Evolutionary conservation across 2,329 filamentous ascomycete genomes (phyloP), one percentile per base, ranked within the genome.

Genomic region (Ploettnerulaceae sp.): DNA sequence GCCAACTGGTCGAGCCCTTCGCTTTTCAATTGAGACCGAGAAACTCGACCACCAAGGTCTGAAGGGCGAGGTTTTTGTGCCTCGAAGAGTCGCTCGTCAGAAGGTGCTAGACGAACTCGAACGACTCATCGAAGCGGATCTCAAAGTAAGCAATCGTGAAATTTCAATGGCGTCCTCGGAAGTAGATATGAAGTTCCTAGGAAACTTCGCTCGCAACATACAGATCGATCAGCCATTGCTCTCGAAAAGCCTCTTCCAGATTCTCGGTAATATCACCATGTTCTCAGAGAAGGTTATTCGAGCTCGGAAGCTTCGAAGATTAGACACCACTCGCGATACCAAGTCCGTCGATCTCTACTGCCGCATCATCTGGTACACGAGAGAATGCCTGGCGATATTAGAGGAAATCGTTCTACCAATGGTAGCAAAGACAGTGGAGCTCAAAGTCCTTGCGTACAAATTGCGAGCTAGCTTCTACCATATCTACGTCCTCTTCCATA

Each of bases 111-210:
- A n/a, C n/a, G n/a, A n/a, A n/a, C n/a, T n/a, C n/a, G n/a, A n/a
- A n/a, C n/a, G n/a, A n/a, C n/a, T n/a, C n/a, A n/a, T n/a, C n/a
- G n/a, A n/a, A n/a, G n/a, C n/a, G n/a, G n/a, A n/a, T n/a, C n/a
- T n/a, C n/a, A n/a, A n/a, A n/a, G n/a, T n/a, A n/a, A n/a, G 21
- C 25, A 5, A 7, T 40, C 25, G 17, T 29, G 21, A 4, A 29
- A 4, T 26, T 32, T 7, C 38, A 41, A 98, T 97, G 93, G 93
- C 93, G 70, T 93, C 90, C 64, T 93, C 89, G 51, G 89, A 95
- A 70, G 89, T 97, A 53, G 93, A 98, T 67, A 90, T 95, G 71
- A 98, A 97, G 71, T 95, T 94, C 69, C 77, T 98, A 61, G 89
- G 89, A 69, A 84, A 82, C 64, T 83, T 95, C 64, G 91, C 93